These are phyloP conservation scores for Hansenula sp. DNA, from an alignment of 1,139 yeast genomes.

Conservation along the genomic window DNA sequence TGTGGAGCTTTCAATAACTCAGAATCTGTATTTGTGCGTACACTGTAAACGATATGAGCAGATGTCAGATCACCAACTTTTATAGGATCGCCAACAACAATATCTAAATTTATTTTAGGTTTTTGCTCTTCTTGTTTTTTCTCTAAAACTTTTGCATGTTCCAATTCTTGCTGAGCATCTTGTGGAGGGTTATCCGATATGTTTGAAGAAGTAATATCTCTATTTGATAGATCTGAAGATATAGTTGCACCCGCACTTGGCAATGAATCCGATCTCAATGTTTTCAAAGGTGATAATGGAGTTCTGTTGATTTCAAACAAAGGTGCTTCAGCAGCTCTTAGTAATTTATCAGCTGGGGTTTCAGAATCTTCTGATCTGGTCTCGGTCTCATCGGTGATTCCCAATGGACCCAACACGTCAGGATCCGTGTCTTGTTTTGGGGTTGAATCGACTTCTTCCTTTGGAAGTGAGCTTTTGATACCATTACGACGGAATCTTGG, in stretches of 20 bases:
- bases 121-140: conserved; percentile 15
- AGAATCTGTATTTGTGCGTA: conserved; percentile 53
- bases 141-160: conserved; percentile 11
- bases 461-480: background rate
- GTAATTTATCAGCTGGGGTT: conserved; percentile 24
- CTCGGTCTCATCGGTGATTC: conserved; percentile 17
- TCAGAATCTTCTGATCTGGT: conserved; percentile 6
- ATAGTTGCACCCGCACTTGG: background rate
- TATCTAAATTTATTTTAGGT: conserved; percentile 40
- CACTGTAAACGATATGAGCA: conserved; percentile 86
- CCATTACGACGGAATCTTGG: conserved; percentile 35
- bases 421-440: conserved; percentile 26
- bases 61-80: conserved; percentile 88
- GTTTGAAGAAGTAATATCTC: conserved; percentile 6
- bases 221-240: background rate
- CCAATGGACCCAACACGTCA: conserved; percentile 37
- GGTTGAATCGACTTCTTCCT: background rate
- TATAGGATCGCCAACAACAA: conserved; percentile 85
- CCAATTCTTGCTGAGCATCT: conserved; percentile 4
- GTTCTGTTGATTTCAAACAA: conserved; percentile 38
- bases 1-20: conserved; percentile 31
- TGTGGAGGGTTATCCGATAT: conserved; percentile 10
- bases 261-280: background rate
- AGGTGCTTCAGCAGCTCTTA: conserved; percentile 47
- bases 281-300: conserved; percentile 20